These are phyloP conservation scores for Fusarium coicis DNA, from an alignment of 2,329 filamentous ascomycete genomes.

Conservation along the genomic window DNA sequence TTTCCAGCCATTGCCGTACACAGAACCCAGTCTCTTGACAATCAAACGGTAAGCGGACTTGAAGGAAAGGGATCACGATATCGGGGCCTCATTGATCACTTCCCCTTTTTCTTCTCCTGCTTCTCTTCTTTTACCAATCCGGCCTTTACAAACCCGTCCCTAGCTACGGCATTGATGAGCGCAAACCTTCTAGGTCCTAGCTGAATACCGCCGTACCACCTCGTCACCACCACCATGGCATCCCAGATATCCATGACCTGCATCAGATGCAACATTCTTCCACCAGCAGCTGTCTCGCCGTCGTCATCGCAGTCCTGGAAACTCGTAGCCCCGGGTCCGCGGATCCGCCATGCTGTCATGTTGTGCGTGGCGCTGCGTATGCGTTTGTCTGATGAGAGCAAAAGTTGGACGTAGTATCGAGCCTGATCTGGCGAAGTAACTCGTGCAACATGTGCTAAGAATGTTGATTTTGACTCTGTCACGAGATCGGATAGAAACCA, in stretches of 20 bases:
- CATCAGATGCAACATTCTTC: constrained; percentile 86
- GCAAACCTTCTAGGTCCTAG: constrained; percentile 90
- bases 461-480: constrained; percentile 86
- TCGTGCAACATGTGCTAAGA: constrained; percentile 79
- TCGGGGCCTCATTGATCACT: constrained; percentile 34
- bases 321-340: constrained; percentile 61
- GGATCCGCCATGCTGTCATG: constrained; percentile 93
- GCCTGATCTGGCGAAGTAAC: constrained; percentile 79
- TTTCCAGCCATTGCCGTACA: neutral
- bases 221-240: constrained; percentile 88
- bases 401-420: constrained; percentile 74
- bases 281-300: constrained; percentile 91
- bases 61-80: neutral
- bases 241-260: constrained; percentile 96
- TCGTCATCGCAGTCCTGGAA: constrained; percentile 97
- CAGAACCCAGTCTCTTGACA: neutral
- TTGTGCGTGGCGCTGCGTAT: constrained; percentile 92
- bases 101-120: constrained; percentile 49
- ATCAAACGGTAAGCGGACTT: neutral
- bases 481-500: constrained; percentile 83
- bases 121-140: constrained; percentile 69
- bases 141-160: constrained; percentile 84
- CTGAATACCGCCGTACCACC: constrained; percentile 95
- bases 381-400: constrained; percentile 85
- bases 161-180: constrained; percentile 86